These are phyloP conservation scores for Irpex lacteus DNA, from an alignment of 1,284 basidiomycete species.

Conservation along the genomic window DNA sequence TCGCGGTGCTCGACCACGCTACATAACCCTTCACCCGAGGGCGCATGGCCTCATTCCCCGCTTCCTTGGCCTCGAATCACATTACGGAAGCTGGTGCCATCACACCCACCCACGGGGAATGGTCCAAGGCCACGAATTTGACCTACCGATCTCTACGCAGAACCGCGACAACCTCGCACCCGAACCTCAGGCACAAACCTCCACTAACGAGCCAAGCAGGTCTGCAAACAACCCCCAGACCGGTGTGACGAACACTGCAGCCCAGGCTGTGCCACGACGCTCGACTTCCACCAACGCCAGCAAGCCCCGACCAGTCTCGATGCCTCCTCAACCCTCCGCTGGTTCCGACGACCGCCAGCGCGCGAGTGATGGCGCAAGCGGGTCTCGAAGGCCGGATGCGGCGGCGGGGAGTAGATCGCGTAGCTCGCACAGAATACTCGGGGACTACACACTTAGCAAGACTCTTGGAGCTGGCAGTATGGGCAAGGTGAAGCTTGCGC, in stretches of 20 bases:
- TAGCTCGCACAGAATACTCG: slow-evolving; percentile 66
- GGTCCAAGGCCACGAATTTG: slow-evolving; percentile 56
- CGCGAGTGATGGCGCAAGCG: slow-evolving; percentile 29
- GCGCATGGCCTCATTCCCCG: slow-evolving; percentile 35
- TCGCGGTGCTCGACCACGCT: slow-evolving; percentile 5
- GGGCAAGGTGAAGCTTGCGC: slow-evolving; percentile 98
- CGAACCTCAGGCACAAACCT: slow-evolving; percentile 31
- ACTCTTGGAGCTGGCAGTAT: slow-evolving; percentile 97
- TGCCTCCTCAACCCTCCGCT: slow-evolving; percentile 58
- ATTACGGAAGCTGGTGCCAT: slow-evolving; percentile 43
- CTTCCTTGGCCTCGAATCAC: slow-evolving; percentile 31
- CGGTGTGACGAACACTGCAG: slow-evolving; percentile 6
- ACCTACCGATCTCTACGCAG: slow-evolving; percentile 37
- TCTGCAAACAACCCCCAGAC: slow-evolving; percentile 19
- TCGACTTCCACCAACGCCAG: slow-evolving; percentile 28
- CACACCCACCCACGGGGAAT: slow-evolving; percentile 61
- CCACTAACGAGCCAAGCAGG: slow-evolving; percentile 8
- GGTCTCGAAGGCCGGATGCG: slow-evolving; percentile 29
- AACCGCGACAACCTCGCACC: slow-evolving; percentile 17
- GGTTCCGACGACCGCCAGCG: slow-evolving; percentile 31
- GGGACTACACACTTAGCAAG: slow-evolving; percentile 96
- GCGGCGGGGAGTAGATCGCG: slow-evolving; percentile 32
- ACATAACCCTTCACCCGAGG: slow-evolving; percentile 13
- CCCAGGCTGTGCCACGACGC: slow-evolving; percentile 21
- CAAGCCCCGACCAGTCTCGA: slow-evolving; percentile 58